Base-by-base conservation (phyloP, 1,284 basidiomycete genomes). In the Wallemia mellicola region DNA sequence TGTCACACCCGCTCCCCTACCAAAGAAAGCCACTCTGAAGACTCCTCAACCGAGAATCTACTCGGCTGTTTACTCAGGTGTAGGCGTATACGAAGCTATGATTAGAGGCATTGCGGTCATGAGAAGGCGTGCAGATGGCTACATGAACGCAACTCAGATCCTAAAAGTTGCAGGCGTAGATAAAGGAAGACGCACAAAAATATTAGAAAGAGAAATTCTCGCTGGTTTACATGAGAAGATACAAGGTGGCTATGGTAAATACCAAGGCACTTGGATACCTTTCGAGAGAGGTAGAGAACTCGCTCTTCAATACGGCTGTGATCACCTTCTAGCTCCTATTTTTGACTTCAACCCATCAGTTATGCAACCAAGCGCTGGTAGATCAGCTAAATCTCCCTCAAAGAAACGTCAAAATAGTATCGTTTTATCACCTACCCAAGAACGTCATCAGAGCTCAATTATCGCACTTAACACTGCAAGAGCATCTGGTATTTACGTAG, bases 241-340 rank as follows among this genome's bases (percentile, higher is more conserved):
- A 14, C 94, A 99, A 70, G 94, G 94, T 58, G 94, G 94, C 48
- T 98, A 96, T 68, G 94, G 94, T 54, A 95, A 95, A 73, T 99
- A 96, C 70, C 94, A 99, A 70, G 94, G 94, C 62, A 98, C 94
- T 59, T 99, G 94, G 92, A 88, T 95, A 64, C 89, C 89, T 1
- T 79, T 92, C 54, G 83, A 89, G 64, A 77, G 86, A 61, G 89
- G 87, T 28, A 79, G 83, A 61, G 86, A 89, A 64, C 80, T 96
- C 54, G 87, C 91, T 11, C 71, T 78, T n/a, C 85, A 87, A 66
- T 91, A 85, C 71, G 86, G 85, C 60, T 87, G 94, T 28, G 80
- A 82, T 22, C 78, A 81, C 57, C 75, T 88, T 59, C 77, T 96
- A 60, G 76, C 80, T 0, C 86, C 89, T 1, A 75, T 96, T 62